Conservation (phyloP, 345 rosid genomes). For the Citrus glauca region DNA sequence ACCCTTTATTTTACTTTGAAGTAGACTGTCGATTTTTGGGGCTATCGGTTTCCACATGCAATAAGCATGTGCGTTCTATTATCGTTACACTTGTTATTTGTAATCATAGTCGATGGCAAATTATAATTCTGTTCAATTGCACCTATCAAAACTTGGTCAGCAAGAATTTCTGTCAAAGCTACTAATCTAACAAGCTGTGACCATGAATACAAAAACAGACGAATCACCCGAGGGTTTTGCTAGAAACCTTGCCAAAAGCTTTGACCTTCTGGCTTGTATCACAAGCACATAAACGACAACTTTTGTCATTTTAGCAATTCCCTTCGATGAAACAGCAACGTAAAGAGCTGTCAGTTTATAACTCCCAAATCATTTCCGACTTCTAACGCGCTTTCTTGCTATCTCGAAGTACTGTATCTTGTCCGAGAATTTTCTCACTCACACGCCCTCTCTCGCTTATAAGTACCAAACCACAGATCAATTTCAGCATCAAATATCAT, state of each 20-base stretch:
- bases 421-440: conserved; percentile 4
- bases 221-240: neutral
- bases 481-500: neutral
- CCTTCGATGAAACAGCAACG: neutral
- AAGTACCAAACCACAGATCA: neutral
- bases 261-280: neutral
- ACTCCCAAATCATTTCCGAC: neutral
- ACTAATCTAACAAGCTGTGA: neutral
- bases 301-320: neutral
- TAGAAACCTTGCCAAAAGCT: neutral
- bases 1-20: too few species aligned
- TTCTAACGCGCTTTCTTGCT: neutral
- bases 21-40: too few species aligned
- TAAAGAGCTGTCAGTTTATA: neutral
- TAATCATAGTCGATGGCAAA: too few species aligned
- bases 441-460: neutral
- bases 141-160: neutral
- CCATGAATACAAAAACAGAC: neutral
- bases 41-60: too few species aligned
- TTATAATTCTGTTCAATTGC: too few species aligned
- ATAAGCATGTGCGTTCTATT: too few species aligned
- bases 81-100: too few species aligned
- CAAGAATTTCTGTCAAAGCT: neutral
- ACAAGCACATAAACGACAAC: neutral
- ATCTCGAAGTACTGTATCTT: neutral